Percentiles rank a stretch among this genome's conserved stretches.
These are phyloP conservation scores for Verticillium nonalfalfae DNA, from an alignment of 2,329 filamentous ascomycete genomes.

Conservation along the genomic window DNA sequence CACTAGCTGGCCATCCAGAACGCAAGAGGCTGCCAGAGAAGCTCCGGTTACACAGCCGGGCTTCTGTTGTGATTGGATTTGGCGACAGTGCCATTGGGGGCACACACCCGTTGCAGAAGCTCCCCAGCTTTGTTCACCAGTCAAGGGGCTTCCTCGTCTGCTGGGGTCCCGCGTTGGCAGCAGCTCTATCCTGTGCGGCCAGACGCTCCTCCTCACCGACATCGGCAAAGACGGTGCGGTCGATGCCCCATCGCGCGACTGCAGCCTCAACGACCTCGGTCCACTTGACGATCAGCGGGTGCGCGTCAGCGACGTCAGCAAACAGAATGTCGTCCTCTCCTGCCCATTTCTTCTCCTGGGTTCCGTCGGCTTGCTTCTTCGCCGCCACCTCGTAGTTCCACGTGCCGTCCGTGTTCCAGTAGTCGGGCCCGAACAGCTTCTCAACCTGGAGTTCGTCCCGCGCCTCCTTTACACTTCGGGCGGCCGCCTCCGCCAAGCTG, in stretches of 20 bases:
- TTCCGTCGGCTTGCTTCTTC: constrained; percentile 13
- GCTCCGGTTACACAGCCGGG: not conserved
- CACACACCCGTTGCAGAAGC: not conserved
- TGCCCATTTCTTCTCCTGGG: constrained; percentile 19
- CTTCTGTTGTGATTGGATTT: not conserved
- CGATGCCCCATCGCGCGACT: constrained; percentile 24
- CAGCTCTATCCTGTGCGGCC: constrained; percentile 17
- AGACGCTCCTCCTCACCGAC: constrained; percentile 22
- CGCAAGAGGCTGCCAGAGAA: not conserved
- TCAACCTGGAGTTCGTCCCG: constrained; percentile 53
- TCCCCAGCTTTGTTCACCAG: constrained; percentile 21
- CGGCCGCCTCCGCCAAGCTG: not conserved
- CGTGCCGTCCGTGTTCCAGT: constrained; percentile 63
- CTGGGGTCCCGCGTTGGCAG: constrained; percentile 13
- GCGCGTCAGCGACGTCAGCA: constrained; percentile 56
- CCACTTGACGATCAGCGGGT: constrained; percentile 65
- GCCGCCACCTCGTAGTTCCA: constrained; percentile 58
- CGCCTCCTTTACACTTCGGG: constrained; percentile 39
- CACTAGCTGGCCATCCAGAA: no score
- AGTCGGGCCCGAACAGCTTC: constrained; percentile 58
- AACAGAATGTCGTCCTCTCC: constrained; percentile 43
- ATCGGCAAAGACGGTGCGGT: constrained; percentile 17
- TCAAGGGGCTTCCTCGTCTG: constrained; percentile 26
- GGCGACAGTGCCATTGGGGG: not conserved
- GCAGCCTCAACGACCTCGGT: constrained; percentile 24